Base-by-base conservation (phyloP, 306 rosid genomes). In the Corylus americana region DNA sequence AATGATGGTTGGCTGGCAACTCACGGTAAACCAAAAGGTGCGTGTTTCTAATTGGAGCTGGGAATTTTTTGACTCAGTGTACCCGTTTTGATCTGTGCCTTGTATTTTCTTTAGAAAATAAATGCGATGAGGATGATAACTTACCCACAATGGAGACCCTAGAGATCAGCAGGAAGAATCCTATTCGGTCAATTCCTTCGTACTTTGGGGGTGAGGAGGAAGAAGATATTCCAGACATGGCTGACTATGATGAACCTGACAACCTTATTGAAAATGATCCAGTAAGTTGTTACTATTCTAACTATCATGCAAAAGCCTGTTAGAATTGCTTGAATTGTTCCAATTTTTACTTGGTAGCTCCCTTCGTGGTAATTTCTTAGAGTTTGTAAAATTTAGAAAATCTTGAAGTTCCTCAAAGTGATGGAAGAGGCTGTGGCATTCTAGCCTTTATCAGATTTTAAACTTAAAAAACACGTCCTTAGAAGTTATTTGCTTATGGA, bases 1-100 rank as follows among this genome's bases (percentile, higher is more conserved):
- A 88, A 89, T 74, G 97, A 92, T 74, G 98, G 98, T 39, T 95
- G 98, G 98, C 80, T 95, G 85, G 98, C 98, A 74, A 92, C 98
- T 68, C 98, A 95, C 37, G 98, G 98, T 70, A 90, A 87, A 85
- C 99, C 99, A 31, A 95, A 91, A 85, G 98, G 98, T 90, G 57
- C 89, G 57, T 39, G 75, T 75, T 58, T 74, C 71, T 80, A 39
- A 37, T 37, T 67, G 27, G 42, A 75, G 50, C 42, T 55, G 18
- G 49, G 29, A 50, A 7, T 11, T 9, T 70, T 31, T 48, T 58
- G 5, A 54, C 67, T 39, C 57, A 59, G 3, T 9, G 67, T 66
- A 64, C 74, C 74, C 58, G 53, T 55, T 70, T 75, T 70, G 74
- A 74, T 48, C 82, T 85, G 11, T 63, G 8, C 72, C 66, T 75